A percentile compares a stretch with the other conserved stretches of the same genome.
These are phyloP conservation scores for Penicillium hesseltinei DNA, from an alignment of 2,329 filamentous ascomycete species.

Conservation along the genomic window DNA sequence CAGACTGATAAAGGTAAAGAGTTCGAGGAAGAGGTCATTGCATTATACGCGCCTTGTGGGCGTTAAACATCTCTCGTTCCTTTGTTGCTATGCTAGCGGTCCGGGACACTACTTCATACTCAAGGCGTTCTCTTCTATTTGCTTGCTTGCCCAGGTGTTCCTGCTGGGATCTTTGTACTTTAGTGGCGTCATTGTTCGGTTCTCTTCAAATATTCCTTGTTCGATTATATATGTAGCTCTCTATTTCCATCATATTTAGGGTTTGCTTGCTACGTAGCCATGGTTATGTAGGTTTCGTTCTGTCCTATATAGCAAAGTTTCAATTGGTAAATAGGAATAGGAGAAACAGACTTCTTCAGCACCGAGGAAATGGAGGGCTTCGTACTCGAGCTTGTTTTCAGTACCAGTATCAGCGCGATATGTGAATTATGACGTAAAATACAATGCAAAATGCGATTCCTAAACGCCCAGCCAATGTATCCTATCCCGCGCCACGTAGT, in stretches of 20 bases:
- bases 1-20: neutral
- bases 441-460: neutral
- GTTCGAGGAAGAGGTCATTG: neutral
- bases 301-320: neutral
- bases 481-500: neutral
- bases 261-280: too few relatives aligned
- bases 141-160: neutral
- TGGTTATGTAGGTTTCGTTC: neutral
- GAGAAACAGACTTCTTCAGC: neutral
- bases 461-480: neutral
- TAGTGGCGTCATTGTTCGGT: neutral
- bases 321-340: neutral
- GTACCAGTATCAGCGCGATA: neutral
- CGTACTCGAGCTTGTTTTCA: too few relatives aligned
- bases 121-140: neutral
- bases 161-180: neutral
- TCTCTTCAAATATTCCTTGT: neutral
- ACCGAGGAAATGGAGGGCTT: neutral
- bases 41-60: neutral
- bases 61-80: neutral
- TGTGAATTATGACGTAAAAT: neutral
- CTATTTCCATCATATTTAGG: neutral
- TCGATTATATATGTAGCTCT: neutral
- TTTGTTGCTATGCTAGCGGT: neutral
- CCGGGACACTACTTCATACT: neutral